A percentile compares a stretch with the other conserved stretches of the same genome.
These are phyloP conservation scores for Dillenia turbinata DNA, from an alignment of 164 flowering plant genomes.

Conservation along the genomic window DNA sequence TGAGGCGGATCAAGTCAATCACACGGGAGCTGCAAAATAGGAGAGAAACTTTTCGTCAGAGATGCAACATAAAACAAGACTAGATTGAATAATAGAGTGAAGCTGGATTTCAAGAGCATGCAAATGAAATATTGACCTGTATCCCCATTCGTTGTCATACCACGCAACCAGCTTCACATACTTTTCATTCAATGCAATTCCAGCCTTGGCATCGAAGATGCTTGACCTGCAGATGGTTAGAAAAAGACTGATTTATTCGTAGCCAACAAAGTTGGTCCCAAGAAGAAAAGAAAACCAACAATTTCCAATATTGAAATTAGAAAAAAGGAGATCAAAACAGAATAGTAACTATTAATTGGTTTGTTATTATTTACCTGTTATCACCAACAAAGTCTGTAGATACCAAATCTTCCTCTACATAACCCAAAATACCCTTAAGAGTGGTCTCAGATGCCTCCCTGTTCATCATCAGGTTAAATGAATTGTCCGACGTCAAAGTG, in stretches of 20 bases:
- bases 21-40: slow-evolving; percentile 52
- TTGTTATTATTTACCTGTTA: slow-evolving; percentile 43
- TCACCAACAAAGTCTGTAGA: slow-evolving; percentile 92
- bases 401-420: slow-evolving; percentile 89
- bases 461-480: background rate
- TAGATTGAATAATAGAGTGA: background rate
- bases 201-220: slow-evolving; percentile 96
- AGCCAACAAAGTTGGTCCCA: background rate
- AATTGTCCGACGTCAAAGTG: background rate
- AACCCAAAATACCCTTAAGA: slow-evolving; percentile 84
- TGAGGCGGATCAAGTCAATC: slow-evolving; percentile 42
- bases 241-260: background rate
- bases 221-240: slow-evolving; percentile 55
- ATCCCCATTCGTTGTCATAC: slow-evolving; percentile 95
- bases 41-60: background rate
- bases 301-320: background rate
- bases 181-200: slow-evolving; percentile 75
- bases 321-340: background rate
- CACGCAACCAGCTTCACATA: slow-evolving; percentile 84
- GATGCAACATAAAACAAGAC: too few relatives aligned
- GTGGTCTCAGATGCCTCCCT: slow-evolving; percentile 84
- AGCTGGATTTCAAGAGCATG: too few relatives aligned
- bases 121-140: slow-evolving; percentile 48
- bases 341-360: background rate
- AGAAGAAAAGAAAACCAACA: background rate